phyloP scores from a whole-genome alignment of 1,284 basidiomycete genomes.

The Grifola frondosa region DNA sequence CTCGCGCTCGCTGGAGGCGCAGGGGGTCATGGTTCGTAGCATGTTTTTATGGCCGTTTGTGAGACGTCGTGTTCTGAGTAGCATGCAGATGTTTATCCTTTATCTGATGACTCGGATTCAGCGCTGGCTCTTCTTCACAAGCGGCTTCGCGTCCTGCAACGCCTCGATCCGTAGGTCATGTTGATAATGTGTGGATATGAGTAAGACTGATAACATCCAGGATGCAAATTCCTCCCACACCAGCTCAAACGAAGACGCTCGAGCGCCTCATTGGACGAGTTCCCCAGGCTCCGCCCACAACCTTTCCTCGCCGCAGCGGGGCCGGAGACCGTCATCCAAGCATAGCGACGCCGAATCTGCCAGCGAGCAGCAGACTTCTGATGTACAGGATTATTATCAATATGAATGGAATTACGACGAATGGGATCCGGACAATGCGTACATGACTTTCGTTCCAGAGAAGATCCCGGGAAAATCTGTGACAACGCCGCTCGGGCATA shows the following conservation, averaged over 20 bases:
- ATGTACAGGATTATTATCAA: conserved; percentile 9
- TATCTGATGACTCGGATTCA: too few species aligned
- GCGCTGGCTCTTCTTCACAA: too few species aligned
- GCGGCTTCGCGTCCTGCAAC: too few species aligned
- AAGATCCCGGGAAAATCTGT: conserved; percentile 5
- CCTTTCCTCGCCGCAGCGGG: not conserved
- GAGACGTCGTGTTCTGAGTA: too few species aligned
- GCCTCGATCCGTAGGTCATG: too few species aligned
- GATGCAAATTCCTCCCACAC: conserved; percentile 9
- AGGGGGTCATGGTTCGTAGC: too few species aligned
- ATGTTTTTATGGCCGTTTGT: too few species aligned
- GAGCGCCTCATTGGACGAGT: conserved; percentile 5
- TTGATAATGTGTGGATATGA: too few species aligned
- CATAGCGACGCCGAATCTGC: not conserved
- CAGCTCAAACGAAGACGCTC: conserved; percentile 28
- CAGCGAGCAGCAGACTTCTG: not conserved
- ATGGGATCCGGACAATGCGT: conserved; percentile 30
- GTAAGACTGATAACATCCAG: conserved; percentile 32
- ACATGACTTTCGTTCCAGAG: conserved; percentile 38
- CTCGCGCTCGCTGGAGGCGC: conserved; percentile 12
- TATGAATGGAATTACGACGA: conserved; percentile 16
- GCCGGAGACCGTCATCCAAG: conserved; percentile 8
- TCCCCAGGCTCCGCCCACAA: conserved; percentile 3
- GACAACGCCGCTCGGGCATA: not conserved
- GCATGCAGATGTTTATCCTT: too few species aligned